Evolutionary conservation across 2,329 filamentous ascomycete species (phyloP).

Genomic region (Orbilia oligospora): DNA sequence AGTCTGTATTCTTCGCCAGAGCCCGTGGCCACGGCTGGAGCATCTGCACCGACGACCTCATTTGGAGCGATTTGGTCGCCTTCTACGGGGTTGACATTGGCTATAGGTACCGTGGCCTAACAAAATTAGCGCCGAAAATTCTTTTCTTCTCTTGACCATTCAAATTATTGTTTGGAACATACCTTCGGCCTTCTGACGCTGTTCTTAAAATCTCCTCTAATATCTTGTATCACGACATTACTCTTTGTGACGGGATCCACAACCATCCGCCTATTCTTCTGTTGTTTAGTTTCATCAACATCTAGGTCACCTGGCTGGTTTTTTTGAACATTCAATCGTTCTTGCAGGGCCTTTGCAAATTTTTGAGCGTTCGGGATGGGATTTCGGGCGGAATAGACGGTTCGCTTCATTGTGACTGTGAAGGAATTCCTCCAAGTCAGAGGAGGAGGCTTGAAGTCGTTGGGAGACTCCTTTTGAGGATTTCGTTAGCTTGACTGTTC

Average conservation of each 20-base stretch:
- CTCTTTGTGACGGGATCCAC: conserved; percentile 59
- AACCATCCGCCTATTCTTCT: conserved; percentile 54
- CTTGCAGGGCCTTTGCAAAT: conserved; percentile 53
- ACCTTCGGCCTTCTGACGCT: conserved; percentile 56
- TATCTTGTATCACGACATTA: conserved; percentile 60
- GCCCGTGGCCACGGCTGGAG: conserved; percentile 43
- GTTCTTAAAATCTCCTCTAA: conserved; percentile 51
- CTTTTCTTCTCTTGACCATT: neutral
- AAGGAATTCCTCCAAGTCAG: conserved; percentile 20
- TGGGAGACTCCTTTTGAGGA: conserved; percentile 1
- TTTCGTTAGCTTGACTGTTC: neutral
- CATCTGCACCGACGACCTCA: conserved; percentile 55
- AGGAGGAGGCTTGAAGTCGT: conserved; percentile 10
- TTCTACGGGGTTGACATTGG: conserved; percentile 55
- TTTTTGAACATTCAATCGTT: conserved; percentile 52
- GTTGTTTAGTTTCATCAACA: conserved; percentile 31
- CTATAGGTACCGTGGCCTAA: conserved; percentile 54
- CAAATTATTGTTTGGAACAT: neutral
- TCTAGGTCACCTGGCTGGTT: conserved; percentile 13
- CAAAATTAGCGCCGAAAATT: neutral
- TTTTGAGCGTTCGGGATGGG: conserved; percentile 58
- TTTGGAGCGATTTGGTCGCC: conserved; percentile 29
- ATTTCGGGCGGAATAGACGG: conserved; percentile 54
- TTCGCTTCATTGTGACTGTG: conserved; percentile 51
- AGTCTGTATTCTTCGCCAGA: conserved; percentile 53